Evolutionary conservation across 2,329 filamentous ascomycete species (phyloP).

Genomic region (Beauveria rudraprayagi): DNA sequence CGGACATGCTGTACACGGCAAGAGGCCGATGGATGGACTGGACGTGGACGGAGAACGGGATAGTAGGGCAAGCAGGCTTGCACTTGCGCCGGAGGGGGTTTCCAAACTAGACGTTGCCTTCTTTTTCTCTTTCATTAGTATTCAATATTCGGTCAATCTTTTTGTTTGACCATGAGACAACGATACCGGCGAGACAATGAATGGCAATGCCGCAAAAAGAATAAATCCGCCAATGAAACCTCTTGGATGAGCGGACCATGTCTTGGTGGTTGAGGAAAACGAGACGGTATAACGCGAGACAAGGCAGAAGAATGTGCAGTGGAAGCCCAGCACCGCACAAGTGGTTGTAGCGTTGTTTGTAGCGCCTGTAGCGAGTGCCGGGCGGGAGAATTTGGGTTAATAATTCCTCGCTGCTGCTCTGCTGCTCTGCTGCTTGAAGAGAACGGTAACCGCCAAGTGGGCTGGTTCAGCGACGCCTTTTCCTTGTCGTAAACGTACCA

Average conservation of each 20-base stretch:
- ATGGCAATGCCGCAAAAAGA: no score
- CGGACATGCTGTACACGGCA: not conserved
- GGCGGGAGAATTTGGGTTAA: not conserved
- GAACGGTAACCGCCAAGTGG: slow-evolving; percentile 4
- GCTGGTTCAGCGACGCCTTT: not conserved
- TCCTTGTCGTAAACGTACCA: not conserved
- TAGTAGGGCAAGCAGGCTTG: not conserved
- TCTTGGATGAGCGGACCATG: not conserved
- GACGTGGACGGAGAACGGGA: not conserved
- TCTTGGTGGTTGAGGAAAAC: not conserved
- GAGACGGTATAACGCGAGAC: not conserved
- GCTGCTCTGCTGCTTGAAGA: not conserved
- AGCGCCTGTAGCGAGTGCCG: not conserved
- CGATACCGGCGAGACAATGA: not conserved
- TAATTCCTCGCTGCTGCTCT: not conserved
- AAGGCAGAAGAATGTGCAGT: not conserved
- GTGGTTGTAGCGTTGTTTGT: not conserved
- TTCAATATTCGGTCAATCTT: no score
- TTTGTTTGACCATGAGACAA: not conserved
- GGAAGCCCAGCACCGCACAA: not conserved
- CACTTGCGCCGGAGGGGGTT: no score
- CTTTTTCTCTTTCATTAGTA: not conserved
- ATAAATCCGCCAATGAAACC: not conserved
- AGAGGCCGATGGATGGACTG: not conserved
- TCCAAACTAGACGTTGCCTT: not conserved